These are phyloP conservation scores for Termitomyces sp. DNA, from an alignment of 1,284 basidiomycete species.

Conservation along the genomic window DNA sequence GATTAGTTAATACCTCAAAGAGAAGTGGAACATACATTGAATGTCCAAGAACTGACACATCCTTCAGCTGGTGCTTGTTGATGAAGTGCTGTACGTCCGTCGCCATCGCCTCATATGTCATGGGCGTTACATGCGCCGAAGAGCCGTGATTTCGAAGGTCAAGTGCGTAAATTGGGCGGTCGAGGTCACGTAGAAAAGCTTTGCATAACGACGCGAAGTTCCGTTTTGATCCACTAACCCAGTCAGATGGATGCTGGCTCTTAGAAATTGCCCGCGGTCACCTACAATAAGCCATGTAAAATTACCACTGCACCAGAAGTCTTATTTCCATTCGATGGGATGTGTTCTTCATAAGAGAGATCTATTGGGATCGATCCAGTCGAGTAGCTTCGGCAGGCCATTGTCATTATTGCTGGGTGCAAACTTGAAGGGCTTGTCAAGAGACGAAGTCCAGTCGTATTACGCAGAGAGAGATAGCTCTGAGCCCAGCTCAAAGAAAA, in stretches of 20 bases:
- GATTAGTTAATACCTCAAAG: neutral
- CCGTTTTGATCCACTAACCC: slow-evolving; percentile 68
- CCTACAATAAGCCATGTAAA: slow-evolving; percentile 66
- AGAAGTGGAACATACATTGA: slow-evolving; percentile 14
- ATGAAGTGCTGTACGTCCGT: slow-evolving; percentile 36
- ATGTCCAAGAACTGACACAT: slow-evolving; percentile 19
- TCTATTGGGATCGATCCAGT: slow-evolving; percentile 15
- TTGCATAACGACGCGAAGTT: slow-evolving; percentile 79
- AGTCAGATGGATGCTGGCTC: neutral
- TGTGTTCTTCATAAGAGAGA: slow-evolving; percentile 21
- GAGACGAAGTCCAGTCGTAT: neutral
- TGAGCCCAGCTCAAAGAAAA: neutral
- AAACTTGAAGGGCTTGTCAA: neutral
- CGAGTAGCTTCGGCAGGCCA: slow-evolving; percentile 2
- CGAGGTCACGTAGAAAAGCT: slow-evolving; percentile 55
- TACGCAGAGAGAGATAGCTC: neutral
- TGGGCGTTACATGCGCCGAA: slow-evolving; percentile 66
- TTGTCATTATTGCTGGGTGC: neutral
- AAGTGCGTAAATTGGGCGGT: slow-evolving; percentile 68
- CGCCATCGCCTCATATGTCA: slow-evolving; percentile 74
- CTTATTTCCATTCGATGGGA: slow-evolving; percentile 24
- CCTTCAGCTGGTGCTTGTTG: slow-evolving; percentile 3
- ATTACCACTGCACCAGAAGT: slow-evolving; percentile 50
- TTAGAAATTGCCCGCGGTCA: slow-evolving; percentile 6
- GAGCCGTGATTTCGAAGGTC: slow-evolving; percentile 83